Conservation (phyloP, 768 basidiomycete genomes). For the Naganishia kalamii region DNA sequence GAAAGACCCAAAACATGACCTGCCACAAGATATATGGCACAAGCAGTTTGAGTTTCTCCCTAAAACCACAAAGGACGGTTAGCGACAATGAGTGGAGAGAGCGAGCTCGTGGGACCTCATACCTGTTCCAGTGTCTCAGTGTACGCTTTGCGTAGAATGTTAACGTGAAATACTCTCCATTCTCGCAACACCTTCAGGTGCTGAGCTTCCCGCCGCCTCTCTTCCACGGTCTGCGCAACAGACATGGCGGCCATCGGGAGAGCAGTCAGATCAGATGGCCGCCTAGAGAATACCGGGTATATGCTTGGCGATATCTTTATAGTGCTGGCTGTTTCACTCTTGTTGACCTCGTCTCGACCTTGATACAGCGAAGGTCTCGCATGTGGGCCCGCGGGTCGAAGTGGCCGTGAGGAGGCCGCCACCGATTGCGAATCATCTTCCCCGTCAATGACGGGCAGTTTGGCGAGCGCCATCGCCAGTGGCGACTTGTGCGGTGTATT, state of each 20-base stretch:
- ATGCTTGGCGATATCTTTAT: slow-evolving; percentile 4
- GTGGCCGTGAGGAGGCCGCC: neutral
- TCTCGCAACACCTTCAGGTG: slow-evolving; percentile 1
- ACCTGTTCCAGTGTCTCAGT: slow-evolving; percentile 1
- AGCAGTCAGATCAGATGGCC: slow-evolving; percentile 5
- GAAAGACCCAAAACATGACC: neutral
- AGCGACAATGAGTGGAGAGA: neutral
- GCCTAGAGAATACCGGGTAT: neutral
- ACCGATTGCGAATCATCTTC: neutral
- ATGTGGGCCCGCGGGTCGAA: neutral
- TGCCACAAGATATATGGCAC: slow-evolving; percentile 14
- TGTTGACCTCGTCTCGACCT: neutral
- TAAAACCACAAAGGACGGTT: neutral
- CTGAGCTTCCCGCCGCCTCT: neutral
- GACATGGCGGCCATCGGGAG: neutral
- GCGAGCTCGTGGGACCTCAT: neutral
- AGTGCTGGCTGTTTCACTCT: slow-evolving; percentile 9
- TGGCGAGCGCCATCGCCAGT: neutral
- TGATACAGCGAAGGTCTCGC: neutral
- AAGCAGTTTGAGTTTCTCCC: slow-evolving; percentile 21
- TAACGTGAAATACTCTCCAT: slow-evolving; percentile 9
- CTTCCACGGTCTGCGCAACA: neutral
- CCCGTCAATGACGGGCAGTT: neutral
- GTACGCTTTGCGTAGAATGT: slow-evolving; percentile 4
- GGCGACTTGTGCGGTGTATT: neutral